These are phyloP conservation scores for Penicillium concentricum DNA, from an alignment of 2,329 filamentous ascomycete species.

Conservation along the genomic window DNA sequence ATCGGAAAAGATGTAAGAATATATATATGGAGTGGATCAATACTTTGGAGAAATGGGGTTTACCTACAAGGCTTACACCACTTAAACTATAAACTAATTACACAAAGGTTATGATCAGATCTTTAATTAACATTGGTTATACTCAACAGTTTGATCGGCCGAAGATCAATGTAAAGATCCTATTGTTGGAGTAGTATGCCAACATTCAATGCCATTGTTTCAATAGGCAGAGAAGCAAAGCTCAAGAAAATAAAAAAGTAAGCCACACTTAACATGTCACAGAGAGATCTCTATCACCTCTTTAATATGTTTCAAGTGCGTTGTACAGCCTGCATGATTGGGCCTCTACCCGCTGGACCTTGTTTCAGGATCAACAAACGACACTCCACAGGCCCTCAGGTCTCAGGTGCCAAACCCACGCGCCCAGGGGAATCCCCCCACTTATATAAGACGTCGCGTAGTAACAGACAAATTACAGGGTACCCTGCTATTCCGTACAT, in stretches of 20 bases:
- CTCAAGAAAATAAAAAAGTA: not conserved
- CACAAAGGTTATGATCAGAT: not conserved
- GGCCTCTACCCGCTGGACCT: constrained; percentile 12
- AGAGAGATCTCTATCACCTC: not conserved
- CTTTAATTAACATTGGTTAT: not conserved
- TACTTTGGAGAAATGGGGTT: not conserved
- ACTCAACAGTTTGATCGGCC: not conserved
- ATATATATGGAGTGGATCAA: not conserved
- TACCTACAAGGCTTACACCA: not conserved
- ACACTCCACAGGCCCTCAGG: not conserved
- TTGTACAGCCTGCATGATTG: constrained; percentile 13
- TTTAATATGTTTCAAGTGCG: constrained; percentile 15
- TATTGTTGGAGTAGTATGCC: not conserved
- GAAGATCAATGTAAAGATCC: not conserved
- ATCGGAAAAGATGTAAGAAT: not conserved
- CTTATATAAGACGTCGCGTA: constrained; percentile 10
- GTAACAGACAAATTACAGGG: constrained; percentile 21
- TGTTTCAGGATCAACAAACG: constrained; percentile 20
- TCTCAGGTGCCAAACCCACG: constrained; percentile 13
- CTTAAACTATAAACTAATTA: not conserved
- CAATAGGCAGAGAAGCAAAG: not conserved
- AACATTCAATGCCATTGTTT: not conserved
- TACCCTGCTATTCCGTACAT: not conserved
- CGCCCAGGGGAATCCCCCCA: constrained; percentile 15
- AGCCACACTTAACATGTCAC: not conserved